phyloP scores from a whole-genome alignment of 345 rosid genomes.

The Kandelia obovata region DNA sequence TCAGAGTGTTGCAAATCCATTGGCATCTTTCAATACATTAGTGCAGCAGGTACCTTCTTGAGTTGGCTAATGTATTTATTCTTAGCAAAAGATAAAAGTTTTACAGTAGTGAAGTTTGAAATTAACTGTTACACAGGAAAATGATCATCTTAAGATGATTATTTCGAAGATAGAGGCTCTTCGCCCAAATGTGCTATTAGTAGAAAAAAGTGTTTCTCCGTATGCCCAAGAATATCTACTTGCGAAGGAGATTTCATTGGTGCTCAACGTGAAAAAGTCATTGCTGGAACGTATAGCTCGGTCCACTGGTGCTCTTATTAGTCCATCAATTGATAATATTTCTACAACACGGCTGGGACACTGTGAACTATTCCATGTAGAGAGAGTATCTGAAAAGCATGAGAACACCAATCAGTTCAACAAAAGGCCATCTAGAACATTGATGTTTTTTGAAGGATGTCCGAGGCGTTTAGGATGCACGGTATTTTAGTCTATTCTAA shows the following conservation, averaged over 20 bases:
- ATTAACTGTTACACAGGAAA: constrained; percentile 54
- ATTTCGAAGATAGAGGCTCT: constrained; percentile 79
- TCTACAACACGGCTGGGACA: constrained; percentile 63
- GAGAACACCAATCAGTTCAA: constrained; percentile 56
- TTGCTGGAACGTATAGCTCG: constrained; percentile 85
- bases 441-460: constrained; percentile 99
- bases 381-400: constrained; percentile 72
- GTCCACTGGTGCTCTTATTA: constrained; percentile 79
- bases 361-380: constrained; percentile 80
- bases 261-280: constrained; percentile 77
- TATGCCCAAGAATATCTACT: constrained; percentile 77
- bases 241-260: constrained; percentile 86
- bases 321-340: constrained; percentile 65
- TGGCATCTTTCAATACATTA: constrained; percentile 85
- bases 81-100: constrained; percentile 7
- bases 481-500: constrained; percentile 40
- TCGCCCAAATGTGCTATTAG: constrained; percentile 88
- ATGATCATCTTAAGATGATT: constrained; percentile 78
- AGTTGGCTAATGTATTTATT: not conserved
- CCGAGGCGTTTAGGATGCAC: constrained; percentile 98
- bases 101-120: constrained; percentile 6
- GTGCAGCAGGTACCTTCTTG: constrained; percentile 67
- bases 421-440: constrained; percentile 80
- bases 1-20: constrained; percentile 71
- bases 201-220: constrained; percentile 92